Conservation (phyloP, 768 basidiomycete genomes). For the Hericium rajendrae region DNA sequence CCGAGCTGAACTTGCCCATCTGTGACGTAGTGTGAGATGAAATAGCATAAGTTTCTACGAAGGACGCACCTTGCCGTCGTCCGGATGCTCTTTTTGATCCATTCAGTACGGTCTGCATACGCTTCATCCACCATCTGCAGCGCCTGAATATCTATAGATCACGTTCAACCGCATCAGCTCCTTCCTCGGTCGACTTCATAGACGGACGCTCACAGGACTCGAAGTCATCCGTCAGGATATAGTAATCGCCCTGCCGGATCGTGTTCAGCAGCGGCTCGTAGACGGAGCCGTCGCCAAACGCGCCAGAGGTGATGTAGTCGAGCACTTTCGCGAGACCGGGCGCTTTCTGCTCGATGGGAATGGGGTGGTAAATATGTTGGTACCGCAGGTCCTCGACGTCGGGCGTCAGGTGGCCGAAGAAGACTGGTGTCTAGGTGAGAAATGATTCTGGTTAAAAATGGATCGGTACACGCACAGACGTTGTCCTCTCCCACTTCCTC, state of each 20-base stretch:
- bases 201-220: conserved; percentile 59
- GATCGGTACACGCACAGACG: conserved; percentile 55
- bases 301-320: conserved; percentile 62
- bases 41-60: background rate
- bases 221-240: conserved; percentile 87
- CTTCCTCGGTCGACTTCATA: background rate
- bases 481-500: conserved; percentile 91
- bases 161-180: background rate
- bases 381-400: conserved; percentile 82
- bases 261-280: conserved; percentile 86
- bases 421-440: conserved; percentile 38
- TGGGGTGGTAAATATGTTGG: conserved; percentile 76
- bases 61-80: conserved; percentile 56
- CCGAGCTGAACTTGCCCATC: conserved; percentile 98
- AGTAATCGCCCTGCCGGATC: conserved; percentile 67
- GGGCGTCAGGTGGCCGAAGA: conserved; percentile 84
- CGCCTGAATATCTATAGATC: conserved; percentile 60
- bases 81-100: conserved; percentile 86
- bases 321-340: conserved; percentile 75
- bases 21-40: conserved; percentile 16
- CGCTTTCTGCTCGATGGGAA: conserved; percentile 75
- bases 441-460: background rate
- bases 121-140: conserved; percentile 82
- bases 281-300: conserved; percentile 70
- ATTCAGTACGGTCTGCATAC: conserved; percentile 73